A percentile compares a stretch with the other conserved stretches of the same genome.
These are phyloP conservation scores for Poterioochromonas sp. DNA, from an alignment of 352 stramenopile species.

Conservation along the genomic window DNA sequence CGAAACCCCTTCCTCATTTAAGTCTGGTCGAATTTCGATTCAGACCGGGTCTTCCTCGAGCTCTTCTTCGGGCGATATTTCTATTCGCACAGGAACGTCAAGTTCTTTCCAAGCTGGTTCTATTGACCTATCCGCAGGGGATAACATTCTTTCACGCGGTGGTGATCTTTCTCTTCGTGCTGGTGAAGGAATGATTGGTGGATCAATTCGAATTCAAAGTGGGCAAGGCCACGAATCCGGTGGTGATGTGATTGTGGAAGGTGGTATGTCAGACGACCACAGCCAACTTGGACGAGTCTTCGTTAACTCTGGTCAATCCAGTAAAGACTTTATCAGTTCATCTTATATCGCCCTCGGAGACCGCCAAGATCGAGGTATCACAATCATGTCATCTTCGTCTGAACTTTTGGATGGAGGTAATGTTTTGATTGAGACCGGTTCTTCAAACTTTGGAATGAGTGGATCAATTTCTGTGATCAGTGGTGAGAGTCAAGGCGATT, in stretches of 20 bases:
- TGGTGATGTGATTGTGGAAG: not conserved
- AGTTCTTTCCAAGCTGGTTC: not conserved
- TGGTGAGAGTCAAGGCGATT: too few species aligned
- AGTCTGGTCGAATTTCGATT: not conserved
- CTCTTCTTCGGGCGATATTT: not conserved
- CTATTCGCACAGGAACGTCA: not conserved
- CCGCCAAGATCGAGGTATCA: slow-evolving; percentile 8
- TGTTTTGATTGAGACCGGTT: slow-evolving; percentile 20
- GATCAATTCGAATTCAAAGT: not conserved
- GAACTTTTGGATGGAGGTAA: slow-evolving; percentile 15
- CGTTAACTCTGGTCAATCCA: slow-evolving; percentile 11
- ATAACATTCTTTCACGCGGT: slow-evolving; percentile 14
- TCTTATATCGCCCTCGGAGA: slow-evolving; percentile 10
- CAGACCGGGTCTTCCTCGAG: not conserved
- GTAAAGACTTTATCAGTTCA: slow-evolving; percentile 15
- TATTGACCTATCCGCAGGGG: slow-evolving; percentile 9
- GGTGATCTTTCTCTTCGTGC: slow-evolving; percentile 5
- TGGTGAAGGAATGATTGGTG: slow-evolving; percentile 23
- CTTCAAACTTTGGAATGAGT: not conserved
- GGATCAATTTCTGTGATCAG: not conserved
- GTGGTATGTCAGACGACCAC: slow-evolving; percentile 6
- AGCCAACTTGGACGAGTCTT: slow-evolving; percentile 10
- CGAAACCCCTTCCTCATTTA: slow-evolving; percentile 15
- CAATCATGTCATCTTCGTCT: slow-evolving; percentile 13
- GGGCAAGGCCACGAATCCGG: not conserved